These are phyloP conservation scores for Solanum aculeatissimum DNA, from an alignment of 305 asterid genomes.

Conservation along the genomic window DNA sequence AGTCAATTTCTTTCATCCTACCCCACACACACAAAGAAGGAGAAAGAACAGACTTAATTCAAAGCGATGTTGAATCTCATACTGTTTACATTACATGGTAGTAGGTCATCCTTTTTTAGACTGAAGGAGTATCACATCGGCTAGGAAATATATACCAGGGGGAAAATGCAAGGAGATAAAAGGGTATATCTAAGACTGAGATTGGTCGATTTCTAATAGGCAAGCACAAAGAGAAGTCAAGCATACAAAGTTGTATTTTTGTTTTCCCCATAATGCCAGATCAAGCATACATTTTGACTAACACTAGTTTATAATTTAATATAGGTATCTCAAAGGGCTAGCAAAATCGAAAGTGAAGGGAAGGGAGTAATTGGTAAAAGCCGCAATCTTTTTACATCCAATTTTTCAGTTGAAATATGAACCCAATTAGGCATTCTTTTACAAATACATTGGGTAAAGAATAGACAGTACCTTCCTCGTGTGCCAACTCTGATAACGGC, in stretches of 20 bases:
- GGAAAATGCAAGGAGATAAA: not conserved
- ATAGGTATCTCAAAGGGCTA: no score
- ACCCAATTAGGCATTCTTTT: not conserved
- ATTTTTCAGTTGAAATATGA: not conserved
- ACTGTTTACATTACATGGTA: not conserved
- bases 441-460: not conserved
- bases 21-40: not conserved
- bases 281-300: not conserved
- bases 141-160: not conserved
- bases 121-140: not conserved
- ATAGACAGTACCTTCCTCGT: conserved; percentile 64
- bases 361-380: not conserved
- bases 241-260: not conserved
- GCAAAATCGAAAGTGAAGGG: no score
- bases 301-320: not conserved
- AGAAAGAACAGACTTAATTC: not conserved
- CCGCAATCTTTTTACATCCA: not conserved
- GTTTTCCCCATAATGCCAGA: not conserved
- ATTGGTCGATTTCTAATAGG: not conserved
- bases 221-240: not conserved
- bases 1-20: not conserved
- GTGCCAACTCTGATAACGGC: conserved; percentile 91
- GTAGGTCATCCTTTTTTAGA: no score
- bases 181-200: not conserved
- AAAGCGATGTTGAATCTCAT: not conserved